Conservation (phyloP, 768 basidiomycete species). For the Exsudoporus frostii region DNA sequence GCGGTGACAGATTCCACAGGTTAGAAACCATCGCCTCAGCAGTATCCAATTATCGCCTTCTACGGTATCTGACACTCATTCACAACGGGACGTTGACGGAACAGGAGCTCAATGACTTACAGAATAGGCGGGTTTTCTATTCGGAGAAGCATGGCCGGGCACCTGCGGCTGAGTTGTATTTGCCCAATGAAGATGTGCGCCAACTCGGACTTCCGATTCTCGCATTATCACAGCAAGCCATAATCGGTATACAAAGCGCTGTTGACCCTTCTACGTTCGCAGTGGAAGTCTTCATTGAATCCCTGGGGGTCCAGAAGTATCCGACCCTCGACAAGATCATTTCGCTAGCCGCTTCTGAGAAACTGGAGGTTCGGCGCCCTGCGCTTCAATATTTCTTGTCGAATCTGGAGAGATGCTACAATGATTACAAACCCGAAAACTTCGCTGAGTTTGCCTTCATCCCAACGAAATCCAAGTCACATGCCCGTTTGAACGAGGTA, state of each 20-base stretch:
- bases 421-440: conserved; percentile 10
- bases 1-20: neutral
- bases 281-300: neutral
- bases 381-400: conserved; percentile 12
- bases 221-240: conserved; percentile 22
- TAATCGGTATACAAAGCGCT: neutral
- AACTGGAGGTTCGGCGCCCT: neutral
- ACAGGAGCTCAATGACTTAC: neutral
- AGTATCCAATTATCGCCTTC: conserved; percentile 12
- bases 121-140: conserved; percentile 4
- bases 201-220: conserved; percentile 76
- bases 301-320: neutral
- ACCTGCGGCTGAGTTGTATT: conserved; percentile 59
- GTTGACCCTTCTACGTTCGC: neutral
- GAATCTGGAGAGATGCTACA: conserved; percentile 8
- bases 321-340: conserved; percentile 10
- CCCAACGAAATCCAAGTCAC: conserved; percentile 5
- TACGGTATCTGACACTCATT: conserved; percentile 56
- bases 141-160: conserved; percentile 4
- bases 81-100: conserved; percentile 32
- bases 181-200: conserved; percentile 67
- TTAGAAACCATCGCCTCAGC: conserved; percentile 9
- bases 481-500: conserved; percentile 11
- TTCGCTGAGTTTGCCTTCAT: conserved; percentile 11
- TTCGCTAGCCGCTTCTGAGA: conserved; percentile 4